Conservation (phyloP, 192 early-diverging fungal species). For the Jimgerdemannia flammicorona region DNA sequence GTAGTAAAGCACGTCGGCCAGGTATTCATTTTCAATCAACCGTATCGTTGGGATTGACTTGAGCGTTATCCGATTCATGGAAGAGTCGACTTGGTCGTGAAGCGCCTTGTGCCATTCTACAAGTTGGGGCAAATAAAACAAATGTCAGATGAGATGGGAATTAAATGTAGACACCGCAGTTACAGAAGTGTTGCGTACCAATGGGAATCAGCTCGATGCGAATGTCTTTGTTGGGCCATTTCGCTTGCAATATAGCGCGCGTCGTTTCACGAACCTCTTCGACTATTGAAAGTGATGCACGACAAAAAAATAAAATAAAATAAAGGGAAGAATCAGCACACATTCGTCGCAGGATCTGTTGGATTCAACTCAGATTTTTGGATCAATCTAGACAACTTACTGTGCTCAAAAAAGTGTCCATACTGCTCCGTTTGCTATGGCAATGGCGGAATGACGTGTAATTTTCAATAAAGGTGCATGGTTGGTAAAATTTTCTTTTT, state of each 20-base stretch:
- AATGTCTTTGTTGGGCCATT: slow-evolving; percentile 29
- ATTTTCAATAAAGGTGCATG: too few relatives aligned
- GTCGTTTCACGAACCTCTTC: slow-evolving; percentile 34
- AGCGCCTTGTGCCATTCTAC: slow-evolving; percentile 29
- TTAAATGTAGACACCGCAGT: background rate
- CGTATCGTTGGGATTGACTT: slow-evolving; percentile 38
- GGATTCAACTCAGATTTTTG: background rate
- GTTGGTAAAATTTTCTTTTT: too few relatives aligned
- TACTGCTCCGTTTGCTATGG: slow-evolving; percentile 37
- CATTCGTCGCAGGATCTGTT: background rate
- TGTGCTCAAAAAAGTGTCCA: slow-evolving; percentile 36
- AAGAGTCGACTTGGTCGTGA: slow-evolving; percentile 27
- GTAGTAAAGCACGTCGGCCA: slow-evolving; percentile 33
- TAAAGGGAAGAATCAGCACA: background rate
- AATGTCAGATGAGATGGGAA: too few relatives aligned
- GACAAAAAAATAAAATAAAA: background rate
- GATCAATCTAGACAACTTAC: slow-evolving; percentile 11
- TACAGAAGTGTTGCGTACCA: slow-evolving; percentile 4
- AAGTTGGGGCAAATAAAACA: too few relatives aligned
- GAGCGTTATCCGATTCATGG: slow-evolving; percentile 28
- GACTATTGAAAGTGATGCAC: slow-evolving; percentile 11
- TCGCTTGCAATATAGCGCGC: slow-evolving; percentile 31
- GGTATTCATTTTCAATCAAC: slow-evolving; percentile 36
- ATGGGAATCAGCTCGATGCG: slow-evolving; percentile 35
- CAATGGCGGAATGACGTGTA: background rate